Conservation (phyloP, 129 eudicot species). For the Flaveria ramosissima region DNA sequence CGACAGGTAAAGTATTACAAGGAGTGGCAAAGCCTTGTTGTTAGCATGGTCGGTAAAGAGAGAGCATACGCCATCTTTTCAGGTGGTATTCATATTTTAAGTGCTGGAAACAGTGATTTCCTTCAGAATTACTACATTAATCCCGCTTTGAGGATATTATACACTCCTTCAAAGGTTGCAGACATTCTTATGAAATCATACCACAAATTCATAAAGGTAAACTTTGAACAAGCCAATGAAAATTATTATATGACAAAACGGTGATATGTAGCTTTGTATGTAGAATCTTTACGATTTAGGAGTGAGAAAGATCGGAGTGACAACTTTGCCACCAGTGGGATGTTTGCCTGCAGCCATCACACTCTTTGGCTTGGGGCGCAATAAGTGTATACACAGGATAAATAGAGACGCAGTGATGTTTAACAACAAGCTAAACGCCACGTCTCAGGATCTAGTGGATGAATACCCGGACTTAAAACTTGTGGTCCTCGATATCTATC, state of each 20-base stretch:
- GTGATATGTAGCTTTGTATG: constrained; percentile 4
- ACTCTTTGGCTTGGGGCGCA: constrained; percentile 56
- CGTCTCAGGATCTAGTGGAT: constrained; percentile 46
- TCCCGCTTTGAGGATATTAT: constrained; percentile 47
- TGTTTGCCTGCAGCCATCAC: constrained; percentile 89
- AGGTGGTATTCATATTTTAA: constrained; percentile 61
- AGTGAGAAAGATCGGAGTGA: constrained; percentile 73
- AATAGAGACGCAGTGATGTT: constrained; percentile 57
- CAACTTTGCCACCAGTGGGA: constrained; percentile 71
- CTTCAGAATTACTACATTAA: constrained; percentile 72
- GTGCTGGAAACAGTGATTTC: constrained; percentile 88
- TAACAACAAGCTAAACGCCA: constrained; percentile 61
- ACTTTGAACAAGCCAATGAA: not conserved
- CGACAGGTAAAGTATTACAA: constrained; percentile 41
- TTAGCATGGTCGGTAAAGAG: constrained; percentile 50
- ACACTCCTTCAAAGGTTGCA: constrained; percentile 56
- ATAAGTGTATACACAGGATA: constrained; percentile 55
- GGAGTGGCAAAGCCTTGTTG: constrained; percentile 66
- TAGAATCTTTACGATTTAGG: constrained; percentile 63
- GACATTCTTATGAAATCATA: constrained; percentile 55
- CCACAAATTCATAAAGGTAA: constrained; percentile 59
- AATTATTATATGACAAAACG: not conserved
- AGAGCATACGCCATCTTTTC: constrained; percentile 55
- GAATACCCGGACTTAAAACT: constrained; percentile 50
- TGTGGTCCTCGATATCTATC: constrained; percentile 75